Base-by-base conservation (phyloP, 345 rosid genomes). In the Camelina neglecta region DNA sequence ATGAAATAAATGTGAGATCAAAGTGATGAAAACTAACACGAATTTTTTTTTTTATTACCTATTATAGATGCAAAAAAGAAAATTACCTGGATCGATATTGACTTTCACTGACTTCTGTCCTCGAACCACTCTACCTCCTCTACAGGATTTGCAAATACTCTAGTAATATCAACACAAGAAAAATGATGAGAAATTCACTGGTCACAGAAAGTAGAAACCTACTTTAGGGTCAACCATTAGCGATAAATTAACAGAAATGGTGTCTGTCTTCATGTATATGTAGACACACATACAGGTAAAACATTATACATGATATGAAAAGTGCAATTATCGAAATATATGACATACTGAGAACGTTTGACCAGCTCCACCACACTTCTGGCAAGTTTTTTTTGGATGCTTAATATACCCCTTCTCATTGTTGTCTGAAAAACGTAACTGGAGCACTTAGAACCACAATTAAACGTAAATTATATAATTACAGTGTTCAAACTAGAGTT, bases 131-230 rank as follows among this genome's bases (percentile, higher is more conserved):
- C 84, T 85, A 48, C 79, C 85, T 42, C 99, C 99, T 81, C 85
- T 86, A 82, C 99, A 96, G 54, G 96, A 79, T 81, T 82, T 89
- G 93, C 99, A 96, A 60, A 88, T 68, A 64, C 89, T 93, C 99
- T 96, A 87, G 75, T 26, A 62, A 76, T 71, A 81, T 16, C 57
- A 73, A 41, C 69, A 81, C 20, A 67, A 54, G 35, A 77, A 23
- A 38, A 71, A 2, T 47, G 18, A 50, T 67, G 78, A 72, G 59
- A 31, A 10, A 53, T 59, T 31, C 11, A 60, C 41, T 48, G 16
- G 36, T 58, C 15, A 38, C 5, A 77, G 48, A 59, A 39, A 39
- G 42, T 39, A 10, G 13, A 10, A 65, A 16, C 35, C 24, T 78
- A 66, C 8, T 51, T 10, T n/a, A 60, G 53, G 42, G 42, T 33